A percentile compares a stretch with the other conserved stretches of the same genome.
These are phyloP conservation scores for Clarireedia hainanense DNA, from an alignment of 2,329 filamentous ascomycete genomes.

Conservation along the genomic window DNA sequence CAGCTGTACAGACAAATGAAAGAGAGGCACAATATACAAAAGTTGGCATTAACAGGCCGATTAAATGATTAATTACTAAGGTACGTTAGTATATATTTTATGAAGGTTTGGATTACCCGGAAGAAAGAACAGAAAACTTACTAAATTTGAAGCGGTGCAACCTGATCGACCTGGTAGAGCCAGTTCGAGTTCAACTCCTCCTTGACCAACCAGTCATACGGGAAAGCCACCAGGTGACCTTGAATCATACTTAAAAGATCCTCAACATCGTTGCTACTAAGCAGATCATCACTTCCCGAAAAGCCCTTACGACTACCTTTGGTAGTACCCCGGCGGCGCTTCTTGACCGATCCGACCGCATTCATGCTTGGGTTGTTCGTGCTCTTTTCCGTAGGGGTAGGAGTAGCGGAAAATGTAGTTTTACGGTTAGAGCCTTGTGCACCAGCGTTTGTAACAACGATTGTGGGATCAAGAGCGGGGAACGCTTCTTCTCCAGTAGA, in stretches of 20 bases:
- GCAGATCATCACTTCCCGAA: constrained; percentile 63
- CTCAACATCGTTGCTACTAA: constrained; percentile 69
- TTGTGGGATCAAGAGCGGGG: constrained; percentile 36
- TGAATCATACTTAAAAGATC: constrained; percentile 75
- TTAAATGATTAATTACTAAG: no score
- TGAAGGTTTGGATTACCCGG: no score
- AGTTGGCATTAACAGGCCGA: no score
- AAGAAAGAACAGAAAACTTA: constrained; percentile 40
- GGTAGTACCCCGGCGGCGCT: constrained; percentile 61
- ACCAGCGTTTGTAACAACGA: constrained; percentile 14
- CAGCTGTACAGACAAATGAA: no score
- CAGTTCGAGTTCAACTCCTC: constrained; percentile 93
- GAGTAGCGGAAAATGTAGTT: constrained; percentile 45
- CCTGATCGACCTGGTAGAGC: constrained; percentile 92
- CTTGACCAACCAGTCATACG: constrained; percentile 88
- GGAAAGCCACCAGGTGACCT: constrained; percentile 83
- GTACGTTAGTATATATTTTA: no score
- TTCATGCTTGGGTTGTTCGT: constrained; percentile 11
- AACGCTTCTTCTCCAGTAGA: constrained; percentile 39
- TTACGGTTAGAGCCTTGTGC: constrained; percentile 39
- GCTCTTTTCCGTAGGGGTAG: constrained; percentile 13
- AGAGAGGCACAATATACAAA: no score
- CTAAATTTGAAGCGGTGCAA: constrained; percentile 97
- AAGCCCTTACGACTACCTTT: constrained; percentile 54
- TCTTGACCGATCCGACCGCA: constrained; percentile 42